Percentiles rank a stretch among this genome's conserved stretches.
phyloP scores from a whole-genome alignment of 2,329 filamentous ascomycete species.

The Pseudocercospora fuligena region DNA sequence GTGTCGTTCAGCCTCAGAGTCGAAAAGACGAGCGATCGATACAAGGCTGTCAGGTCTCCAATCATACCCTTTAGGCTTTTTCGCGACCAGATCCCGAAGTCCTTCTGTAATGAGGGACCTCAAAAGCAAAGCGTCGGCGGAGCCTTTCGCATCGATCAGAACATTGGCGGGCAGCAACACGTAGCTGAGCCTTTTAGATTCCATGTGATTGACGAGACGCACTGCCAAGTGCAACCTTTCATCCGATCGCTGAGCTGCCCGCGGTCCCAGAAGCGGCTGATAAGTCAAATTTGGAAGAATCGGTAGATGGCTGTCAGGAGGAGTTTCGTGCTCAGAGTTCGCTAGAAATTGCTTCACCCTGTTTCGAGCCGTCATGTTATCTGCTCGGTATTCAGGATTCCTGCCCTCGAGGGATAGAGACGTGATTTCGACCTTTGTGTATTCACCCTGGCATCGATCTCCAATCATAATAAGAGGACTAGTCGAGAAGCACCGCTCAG shows the following conservation, averaged over 20 bases:
- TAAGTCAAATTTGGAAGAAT: neutral
- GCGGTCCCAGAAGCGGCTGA: neutral
- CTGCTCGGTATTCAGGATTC: neutral
- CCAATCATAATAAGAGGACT: neutral
- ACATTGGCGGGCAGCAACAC: neutral
- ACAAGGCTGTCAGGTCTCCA: neutral
- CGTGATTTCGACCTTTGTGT: neutral
- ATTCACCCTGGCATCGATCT: neutral
- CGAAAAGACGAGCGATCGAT: neutral
- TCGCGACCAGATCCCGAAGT: neutral
- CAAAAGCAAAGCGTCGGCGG: neutral
- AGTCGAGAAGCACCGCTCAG: neutral
- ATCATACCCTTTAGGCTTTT: neutral
- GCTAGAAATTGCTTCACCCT: neutral
- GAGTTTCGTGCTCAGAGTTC: neutral
- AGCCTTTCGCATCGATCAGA: neutral
- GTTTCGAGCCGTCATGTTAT: neutral
- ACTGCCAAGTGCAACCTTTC: neutral
- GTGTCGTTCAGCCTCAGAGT: neutral
- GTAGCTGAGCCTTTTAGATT: neutral
- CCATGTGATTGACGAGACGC: neutral
- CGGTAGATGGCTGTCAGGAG: neutral
- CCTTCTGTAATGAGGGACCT: neutral
- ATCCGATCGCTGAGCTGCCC: too few relatives aligned
- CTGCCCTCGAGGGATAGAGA: neutral